Evolutionary conservation across 2,329 filamentous ascomycete genomes (phyloP).

Genomic region (Aspergillus oerlinghausenensis): DNA sequence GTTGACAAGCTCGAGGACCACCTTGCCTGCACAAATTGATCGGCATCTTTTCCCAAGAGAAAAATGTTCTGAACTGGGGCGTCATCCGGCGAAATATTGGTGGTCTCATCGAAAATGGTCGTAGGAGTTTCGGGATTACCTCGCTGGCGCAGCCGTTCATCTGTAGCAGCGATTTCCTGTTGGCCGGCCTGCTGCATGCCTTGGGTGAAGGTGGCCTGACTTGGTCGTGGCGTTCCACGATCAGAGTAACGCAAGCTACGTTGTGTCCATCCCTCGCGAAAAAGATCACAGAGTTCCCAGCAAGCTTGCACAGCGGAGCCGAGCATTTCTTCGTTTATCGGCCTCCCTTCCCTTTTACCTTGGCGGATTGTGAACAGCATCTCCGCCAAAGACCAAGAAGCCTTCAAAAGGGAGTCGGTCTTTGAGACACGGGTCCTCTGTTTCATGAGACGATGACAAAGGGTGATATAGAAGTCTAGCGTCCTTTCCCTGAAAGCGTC

Average conservation of each 20-base stretch:
- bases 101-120: slow-evolving; percentile 90
- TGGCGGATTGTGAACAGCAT: slow-evolving; percentile 90
- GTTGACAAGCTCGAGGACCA: slow-evolving; percentile 82
- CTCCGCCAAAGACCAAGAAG: slow-evolving; percentile 86
- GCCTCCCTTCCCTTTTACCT: slow-evolving; percentile 67
- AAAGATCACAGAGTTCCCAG: slow-evolving; percentile 91
- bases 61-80: slow-evolving; percentile 81
- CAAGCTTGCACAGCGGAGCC: slow-evolving; percentile 87
- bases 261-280: slow-evolving; percentile 87
- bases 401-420: slow-evolving; percentile 75
- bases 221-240: slow-evolving; percentile 76
- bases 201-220: slow-evolving; percentile 69
- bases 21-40: slow-evolving; percentile 40
- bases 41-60: slow-evolving; percentile 68
- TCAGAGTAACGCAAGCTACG: slow-evolving; percentile 64
- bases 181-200: slow-evolving; percentile 47
- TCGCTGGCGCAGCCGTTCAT: slow-evolving; percentile 22
- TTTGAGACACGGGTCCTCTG: slow-evolving; percentile 74
- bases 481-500: slow-evolving; percentile 86
- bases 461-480: slow-evolving; percentile 86
- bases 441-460: slow-evolving; percentile 96
- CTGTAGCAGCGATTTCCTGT: slow-evolving; percentile 30
- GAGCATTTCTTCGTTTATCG: slow-evolving; percentile 75
- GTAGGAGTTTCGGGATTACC: slow-evolving; percentile 77
- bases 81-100: slow-evolving; percentile 77